A percentile compares a stretch with the other conserved stretches of the same genome.
phyloP scores from a whole-genome alignment of 805 yeast genomes.

The Candida suzukii region DNA sequence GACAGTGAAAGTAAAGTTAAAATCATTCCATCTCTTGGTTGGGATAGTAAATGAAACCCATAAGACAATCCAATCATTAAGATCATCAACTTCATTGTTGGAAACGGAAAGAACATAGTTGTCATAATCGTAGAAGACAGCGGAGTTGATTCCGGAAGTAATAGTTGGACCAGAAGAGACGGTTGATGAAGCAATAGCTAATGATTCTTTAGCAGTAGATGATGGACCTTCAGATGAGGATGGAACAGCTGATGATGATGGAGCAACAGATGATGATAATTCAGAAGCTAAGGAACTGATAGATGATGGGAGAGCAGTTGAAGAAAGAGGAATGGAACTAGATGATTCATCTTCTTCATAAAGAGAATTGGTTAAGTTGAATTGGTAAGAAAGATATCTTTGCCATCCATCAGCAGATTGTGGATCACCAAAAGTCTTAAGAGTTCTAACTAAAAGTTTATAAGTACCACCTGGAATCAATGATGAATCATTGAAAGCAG shows the following conservation, averaged over 20 bases:
- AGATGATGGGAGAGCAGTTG: neutral
- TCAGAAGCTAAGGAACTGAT: neutral
- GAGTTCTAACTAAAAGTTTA: slow-evolving; percentile 4
- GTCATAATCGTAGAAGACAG: neutral
- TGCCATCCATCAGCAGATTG: slow-evolving; percentile 6
- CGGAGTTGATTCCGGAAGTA: neutral
- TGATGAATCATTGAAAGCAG: slow-evolving; percentile 1
- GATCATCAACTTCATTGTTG: neutral
- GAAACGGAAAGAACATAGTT: neutral
- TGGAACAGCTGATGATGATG: neutral
- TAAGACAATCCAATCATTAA: slow-evolving; percentile 1
- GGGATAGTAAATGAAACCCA: neutral
- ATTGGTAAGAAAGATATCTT: slow-evolving; percentile 4
- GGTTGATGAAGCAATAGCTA: too few relatives aligned
- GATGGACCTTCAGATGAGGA: neutral
- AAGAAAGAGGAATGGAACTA: neutral
- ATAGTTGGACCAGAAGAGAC: too few relatives aligned
- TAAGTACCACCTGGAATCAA: slow-evolving; percentile 6
- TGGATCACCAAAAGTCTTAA: slow-evolving; percentile 7
- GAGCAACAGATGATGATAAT: neutral
- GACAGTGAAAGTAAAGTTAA: neutral
- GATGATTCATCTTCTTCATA: neutral
- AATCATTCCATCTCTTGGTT: neutral
- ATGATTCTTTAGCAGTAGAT: neutral
- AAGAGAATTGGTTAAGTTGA: neutral